Evolutionary conservation across 148 eudicot species (phyloP), one percentile per base, ranked within the genome.

Genomic region (Cornus controversa): DNA sequence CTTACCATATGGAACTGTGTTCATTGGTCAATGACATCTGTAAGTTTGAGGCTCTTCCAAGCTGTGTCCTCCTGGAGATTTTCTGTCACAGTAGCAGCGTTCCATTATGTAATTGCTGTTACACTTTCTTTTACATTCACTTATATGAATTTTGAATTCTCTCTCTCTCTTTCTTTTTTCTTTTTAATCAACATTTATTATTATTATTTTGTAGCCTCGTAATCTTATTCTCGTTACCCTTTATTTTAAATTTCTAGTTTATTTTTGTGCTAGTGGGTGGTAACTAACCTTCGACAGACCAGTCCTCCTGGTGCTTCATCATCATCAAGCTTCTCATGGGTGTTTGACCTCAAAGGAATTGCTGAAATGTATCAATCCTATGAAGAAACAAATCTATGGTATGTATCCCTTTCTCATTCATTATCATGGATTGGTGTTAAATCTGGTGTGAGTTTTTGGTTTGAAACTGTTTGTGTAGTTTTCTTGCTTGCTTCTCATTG

Each of bases 331-430:
- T 89, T 92, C 79, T 89, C 92, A 15, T 94, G 98, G 98, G 80
- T 74, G 71, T 94, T 94, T 79, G 89, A 94, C 84, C 97, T 92
- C 58, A 74, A 92, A 11, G 98, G 98, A 70, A 94, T 94, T 75
- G 72, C 93, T 65, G 93, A 90, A 77, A 88, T 94, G 97, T 94
- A 88, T 80, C 90, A 85, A 78, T 94, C 98, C 3, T 94, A 90
- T 75, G 98, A 94, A 81, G 93, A 88, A 76, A 94, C 98, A 82
- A 94, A 88, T 84, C 69, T 94, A 74, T 92, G 98, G 98, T 92
- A 87, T 60, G 67, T 47, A 24, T 37, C 34, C 66, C 16, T 24
- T 70, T 37, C 10, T 40, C 6, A 34, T 34, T 40, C 6, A 34
- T 34, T 37, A 40, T 40, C 45, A 40, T 34, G 8, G 53, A 45